A percentile compares a stretch with the other conserved stretches of the same genome.
These are phyloP conservation scores for Fusarium sp. DNA, from an alignment of 2,329 filamentous ascomycete genomes.

Conservation along the genomic window DNA sequence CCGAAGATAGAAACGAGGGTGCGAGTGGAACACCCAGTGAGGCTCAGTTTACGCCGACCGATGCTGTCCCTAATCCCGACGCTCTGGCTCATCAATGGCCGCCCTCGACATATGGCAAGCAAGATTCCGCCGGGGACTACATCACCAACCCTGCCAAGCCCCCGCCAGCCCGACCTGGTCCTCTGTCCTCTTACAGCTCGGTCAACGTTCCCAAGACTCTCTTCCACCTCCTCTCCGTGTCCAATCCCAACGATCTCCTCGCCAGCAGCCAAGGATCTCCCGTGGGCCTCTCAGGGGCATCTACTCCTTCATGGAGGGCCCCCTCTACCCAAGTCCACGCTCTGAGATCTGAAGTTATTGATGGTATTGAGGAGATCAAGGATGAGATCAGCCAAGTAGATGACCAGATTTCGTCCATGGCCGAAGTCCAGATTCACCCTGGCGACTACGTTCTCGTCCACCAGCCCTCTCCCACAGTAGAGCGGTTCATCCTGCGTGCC, in stretches of 20 bases:
- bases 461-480: slow-evolving; percentile 84
- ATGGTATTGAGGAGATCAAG: slow-evolving; percentile 94
- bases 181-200: slow-evolving; percentile 69
- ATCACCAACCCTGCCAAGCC: slow-evolving; percentile 44
- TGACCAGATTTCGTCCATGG: slow-evolving; percentile 88
- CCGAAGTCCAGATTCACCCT: slow-evolving; percentile 90
- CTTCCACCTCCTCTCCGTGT: slow-evolving; percentile 86
- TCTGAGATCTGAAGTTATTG: slow-evolving; percentile 88
- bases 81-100: slow-evolving; percentile 44
- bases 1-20: slow-evolving; percentile 76
- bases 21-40: slow-evolving; percentile 69
- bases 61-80: slow-evolving; percentile 48
- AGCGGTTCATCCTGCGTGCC: slow-evolving; percentile 87
- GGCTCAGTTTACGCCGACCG: slow-evolving; percentile 50
- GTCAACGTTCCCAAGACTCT: slow-evolving; percentile 78
- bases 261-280: slow-evolving; percentile 55
- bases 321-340: slow-evolving; percentile 66
- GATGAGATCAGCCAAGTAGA: slow-evolving; percentile 94
- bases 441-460: slow-evolving; percentile 93
- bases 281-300: slow-evolving; percentile 58
- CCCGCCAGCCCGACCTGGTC: slow-evolving; percentile 62
- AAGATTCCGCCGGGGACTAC: slow-evolving; percentile 47
- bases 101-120: slow-evolving; percentile 48
- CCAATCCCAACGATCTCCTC: slow-evolving; percentile 58
- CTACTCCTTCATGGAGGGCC: slow-evolving; percentile 56